These are phyloP conservation scores for Pichia sp. DNA, from an alignment of 1,139 yeast species.

Conservation along the genomic window DNA sequence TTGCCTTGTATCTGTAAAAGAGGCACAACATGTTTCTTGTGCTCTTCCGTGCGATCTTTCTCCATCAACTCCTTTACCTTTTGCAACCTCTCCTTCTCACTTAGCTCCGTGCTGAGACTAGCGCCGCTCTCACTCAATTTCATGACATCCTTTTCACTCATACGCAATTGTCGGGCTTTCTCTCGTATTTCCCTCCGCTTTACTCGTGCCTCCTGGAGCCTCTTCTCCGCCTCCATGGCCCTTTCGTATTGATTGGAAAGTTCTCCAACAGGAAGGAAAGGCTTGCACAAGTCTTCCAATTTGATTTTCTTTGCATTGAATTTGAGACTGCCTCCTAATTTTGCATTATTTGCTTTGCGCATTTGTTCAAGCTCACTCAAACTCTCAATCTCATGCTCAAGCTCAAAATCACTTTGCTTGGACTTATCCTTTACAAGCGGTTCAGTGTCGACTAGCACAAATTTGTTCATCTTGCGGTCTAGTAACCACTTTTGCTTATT, in stretches of 20 bases:
- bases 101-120: slow-evolving; percentile 11
- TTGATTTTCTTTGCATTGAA: slow-evolving; percentile 61
- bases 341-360: slow-evolving; percentile 36
- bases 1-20: slow-evolving; percentile 44
- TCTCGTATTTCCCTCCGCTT: slow-evolving; percentile 39
- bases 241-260: slow-evolving; percentile 59
- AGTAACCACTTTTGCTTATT: slow-evolving; percentile 9
- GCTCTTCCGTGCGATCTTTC: slow-evolving; percentile 13
- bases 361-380: slow-evolving; percentile 6
- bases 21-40: slow-evolving; percentile 30
- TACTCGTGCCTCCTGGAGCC: slow-evolving; percentile 36
- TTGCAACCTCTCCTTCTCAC: slow-evolving; percentile 34
- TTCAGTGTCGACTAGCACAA: slow-evolving; percentile 9
- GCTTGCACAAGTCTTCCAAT: slow-evolving; percentile 80
- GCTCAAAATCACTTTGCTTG: slow-evolving; percentile 10
- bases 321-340: slow-evolving; percentile 40
- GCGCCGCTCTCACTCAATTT: slow-evolving; percentile 27
- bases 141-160: slow-evolving; percentile 30
- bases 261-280: slow-evolving; percentile 73
- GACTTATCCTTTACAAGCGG: slow-evolving; percentile 5
- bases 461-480: slow-evolving; percentile 2
- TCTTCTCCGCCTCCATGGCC: slow-evolving; percentile 54
- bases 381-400: slow-evolving; percentile 15
- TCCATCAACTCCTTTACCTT: slow-evolving; percentile 24
- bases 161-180: slow-evolving; percentile 41